phyloP scores from a whole-genome alignment of 768 basidiomycete species.

The Hygrophoropsis aurantiaca region DNA sequence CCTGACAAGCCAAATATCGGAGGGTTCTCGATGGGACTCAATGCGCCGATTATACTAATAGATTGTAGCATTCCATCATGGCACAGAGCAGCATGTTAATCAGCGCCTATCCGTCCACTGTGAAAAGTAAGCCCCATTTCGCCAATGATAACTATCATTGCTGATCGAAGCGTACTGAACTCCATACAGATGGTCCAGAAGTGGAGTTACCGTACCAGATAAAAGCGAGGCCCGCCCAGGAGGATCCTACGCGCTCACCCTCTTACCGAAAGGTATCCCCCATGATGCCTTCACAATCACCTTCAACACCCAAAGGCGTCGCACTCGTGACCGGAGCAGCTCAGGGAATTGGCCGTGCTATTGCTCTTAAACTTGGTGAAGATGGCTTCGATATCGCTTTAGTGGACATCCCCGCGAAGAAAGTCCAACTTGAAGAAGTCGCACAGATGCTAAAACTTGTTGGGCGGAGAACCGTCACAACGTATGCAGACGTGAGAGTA shows the following conservation, averaged over 20 bases:
- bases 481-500: conserved; percentile 19
- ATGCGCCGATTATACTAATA: no score
- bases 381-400: conserved; percentile 28
- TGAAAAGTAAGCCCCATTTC: no score
- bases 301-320: no score
- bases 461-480: conserved; percentile 13
- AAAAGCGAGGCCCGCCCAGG: neutral
- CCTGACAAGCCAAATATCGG: no score
- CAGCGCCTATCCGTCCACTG: no score
- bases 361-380: conserved; percentile 16
- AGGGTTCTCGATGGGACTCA: no score
- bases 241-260: conserved; percentile 3
- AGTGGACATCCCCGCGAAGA: conserved; percentile 23
- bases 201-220: no score
- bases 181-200: conserved; percentile 8
- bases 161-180: conserved; percentile 5
- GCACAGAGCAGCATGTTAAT: no score
- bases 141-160: no score
- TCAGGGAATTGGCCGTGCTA: conserved; percentile 25
- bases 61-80: no score
- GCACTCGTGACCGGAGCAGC: conserved; percentile 31
- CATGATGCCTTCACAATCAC: no score
- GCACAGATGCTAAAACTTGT: conserved; percentile 19
- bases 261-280: conserved; percentile 23
- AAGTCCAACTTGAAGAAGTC: conserved; percentile 7